Conservation (phyloP, 805 yeast species). For the Candida nemodendra region DNA sequence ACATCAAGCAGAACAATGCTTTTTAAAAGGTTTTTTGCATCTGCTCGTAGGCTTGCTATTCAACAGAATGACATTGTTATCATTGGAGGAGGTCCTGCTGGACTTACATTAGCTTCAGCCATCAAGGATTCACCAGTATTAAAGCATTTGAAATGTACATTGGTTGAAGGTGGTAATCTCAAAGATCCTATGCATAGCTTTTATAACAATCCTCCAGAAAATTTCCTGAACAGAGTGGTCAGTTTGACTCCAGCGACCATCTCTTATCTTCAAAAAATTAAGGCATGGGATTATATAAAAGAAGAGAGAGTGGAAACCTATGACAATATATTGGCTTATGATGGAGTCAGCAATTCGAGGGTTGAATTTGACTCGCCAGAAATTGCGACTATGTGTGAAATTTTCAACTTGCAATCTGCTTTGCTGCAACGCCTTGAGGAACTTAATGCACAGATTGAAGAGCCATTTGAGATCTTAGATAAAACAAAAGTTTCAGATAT, state of each 20-base stretch:
- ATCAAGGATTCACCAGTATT: constrained; percentile 67
- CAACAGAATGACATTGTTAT: constrained; percentile 66
- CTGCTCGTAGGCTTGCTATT: constrained; percentile 15
- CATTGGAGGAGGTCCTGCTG: constrained; percentile 98
- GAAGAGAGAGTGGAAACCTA: constrained; percentile 75
- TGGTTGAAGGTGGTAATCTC: constrained; percentile 73
- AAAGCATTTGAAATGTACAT: constrained; percentile 53
- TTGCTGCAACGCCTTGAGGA: constrained; percentile 54
- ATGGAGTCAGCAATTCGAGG: constrained; percentile 69
- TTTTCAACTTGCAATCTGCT: constrained; percentile 77
- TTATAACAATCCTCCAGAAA: constrained; percentile 40
- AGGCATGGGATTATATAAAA: constrained; percentile 71
- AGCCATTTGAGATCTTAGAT: constrained; percentile 49
- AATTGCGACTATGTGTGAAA: constrained; percentile 87
- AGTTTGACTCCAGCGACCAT: constrained; percentile 83
- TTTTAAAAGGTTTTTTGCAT: constrained; percentile 29
- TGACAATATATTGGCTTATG: constrained; percentile 82
- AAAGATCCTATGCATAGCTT: constrained; percentile 47
- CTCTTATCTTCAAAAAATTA: constrained; percentile 61
- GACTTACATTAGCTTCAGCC: constrained; percentile 81
- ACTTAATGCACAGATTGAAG: constrained; percentile 30
- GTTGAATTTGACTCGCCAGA: constrained; percentile 68
- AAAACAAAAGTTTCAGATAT: constrained; percentile 67
- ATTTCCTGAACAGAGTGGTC: constrained; percentile 76
- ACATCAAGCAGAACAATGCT: constrained; percentile 7